These are phyloP conservation scores for Echium plantagineum DNA, from an alignment of 257 asterid species.

Conservation along the genomic window DNA sequence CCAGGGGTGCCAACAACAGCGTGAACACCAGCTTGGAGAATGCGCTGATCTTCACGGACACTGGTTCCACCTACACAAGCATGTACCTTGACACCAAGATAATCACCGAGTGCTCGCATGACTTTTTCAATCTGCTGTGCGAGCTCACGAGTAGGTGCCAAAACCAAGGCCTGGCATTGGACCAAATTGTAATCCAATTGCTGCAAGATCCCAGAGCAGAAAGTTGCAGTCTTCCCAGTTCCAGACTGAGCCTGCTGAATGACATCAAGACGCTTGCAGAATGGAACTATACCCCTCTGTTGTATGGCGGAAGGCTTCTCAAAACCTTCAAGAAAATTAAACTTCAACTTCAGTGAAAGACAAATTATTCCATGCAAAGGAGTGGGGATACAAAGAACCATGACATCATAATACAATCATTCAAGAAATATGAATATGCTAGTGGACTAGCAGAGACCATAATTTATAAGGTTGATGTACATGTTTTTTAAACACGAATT, in stretches of 20 bases:
- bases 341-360: neutral
- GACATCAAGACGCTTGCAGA: constrained; percentile 71
- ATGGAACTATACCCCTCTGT: constrained; percentile 83
- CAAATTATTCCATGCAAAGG: too few relatives aligned
- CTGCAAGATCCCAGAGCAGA: constrained; percentile 77
- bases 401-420: too few relatives aligned
- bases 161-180: constrained; percentile 67
- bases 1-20: constrained; percentile 91
- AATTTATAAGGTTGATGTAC: neutral
- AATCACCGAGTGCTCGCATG: constrained; percentile 84
- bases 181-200: constrained; percentile 54
- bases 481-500: too few relatives aligned
- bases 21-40: constrained; percentile 68
- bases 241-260: constrained; percentile 90
- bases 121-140: constrained; percentile 83
- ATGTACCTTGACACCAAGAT: constrained; percentile 80
- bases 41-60: constrained; percentile 78
- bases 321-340: constrained; percentile 34
- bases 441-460: neutral
- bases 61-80: constrained; percentile 89
- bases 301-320: constrained; percentile 94
- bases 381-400: neutral
- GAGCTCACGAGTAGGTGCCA: constrained; percentile 77
- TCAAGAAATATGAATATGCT: too few relatives aligned
- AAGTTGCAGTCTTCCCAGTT: constrained; percentile 77